Percentiles rank a stretch among this genome's conserved stretches.
Evolutionary conservation across 2,329 filamentous ascomycete species (phyloP).

Genomic region (Macrophomina phaseolina): DNA sequence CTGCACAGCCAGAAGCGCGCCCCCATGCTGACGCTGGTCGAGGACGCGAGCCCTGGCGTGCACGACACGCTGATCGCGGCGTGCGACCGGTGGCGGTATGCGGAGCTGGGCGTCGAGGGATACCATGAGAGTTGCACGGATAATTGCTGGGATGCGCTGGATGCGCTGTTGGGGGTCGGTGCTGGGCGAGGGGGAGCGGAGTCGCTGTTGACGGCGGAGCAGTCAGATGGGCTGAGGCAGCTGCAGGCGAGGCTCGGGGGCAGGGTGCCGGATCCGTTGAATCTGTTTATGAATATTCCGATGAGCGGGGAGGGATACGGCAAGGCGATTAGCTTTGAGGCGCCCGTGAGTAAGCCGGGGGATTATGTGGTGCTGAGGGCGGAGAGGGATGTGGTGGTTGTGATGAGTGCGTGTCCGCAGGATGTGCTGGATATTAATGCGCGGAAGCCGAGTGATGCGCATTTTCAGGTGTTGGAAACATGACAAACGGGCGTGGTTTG

Average conservation of each 20-base stretch:
- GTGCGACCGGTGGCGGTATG: constrained; percentile 53
- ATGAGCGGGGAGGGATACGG: neutral
- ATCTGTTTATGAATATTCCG: constrained; percentile 21
- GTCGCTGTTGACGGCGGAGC: constrained; percentile 53
- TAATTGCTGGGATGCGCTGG: constrained; percentile 31
- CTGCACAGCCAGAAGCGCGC: constrained; percentile 54
- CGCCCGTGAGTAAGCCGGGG: constrained; percentile 32
- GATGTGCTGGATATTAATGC: constrained; percentile 33
- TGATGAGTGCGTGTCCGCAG: constrained; percentile 47
- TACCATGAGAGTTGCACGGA: constrained; percentile 54
- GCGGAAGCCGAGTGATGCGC: constrained; percentile 7
- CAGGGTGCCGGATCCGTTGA: constrained; percentile 7
- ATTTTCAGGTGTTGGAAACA: constrained; percentile 12
- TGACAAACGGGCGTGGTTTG: neutral
- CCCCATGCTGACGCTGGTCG: constrained; percentile 53
- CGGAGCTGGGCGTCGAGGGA: constrained; percentile 49
- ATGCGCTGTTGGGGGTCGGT: neutral
- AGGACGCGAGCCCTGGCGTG: constrained; percentile 52
- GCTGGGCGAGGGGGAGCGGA: constrained; percentile 36
- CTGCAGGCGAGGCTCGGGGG: constrained; percentile 13
- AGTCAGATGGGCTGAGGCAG: constrained; percentile 41
- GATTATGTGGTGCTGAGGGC: constrained; percentile 42
- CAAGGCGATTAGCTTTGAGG: constrained; percentile 5
- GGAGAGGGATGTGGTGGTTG: constrained; percentile 44
- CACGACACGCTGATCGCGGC: constrained; percentile 57